Evolutionary conservation across 2,329 filamentous ascomycete genomes (phyloP).

Genomic region (Fonsecaea monophora): DNA sequence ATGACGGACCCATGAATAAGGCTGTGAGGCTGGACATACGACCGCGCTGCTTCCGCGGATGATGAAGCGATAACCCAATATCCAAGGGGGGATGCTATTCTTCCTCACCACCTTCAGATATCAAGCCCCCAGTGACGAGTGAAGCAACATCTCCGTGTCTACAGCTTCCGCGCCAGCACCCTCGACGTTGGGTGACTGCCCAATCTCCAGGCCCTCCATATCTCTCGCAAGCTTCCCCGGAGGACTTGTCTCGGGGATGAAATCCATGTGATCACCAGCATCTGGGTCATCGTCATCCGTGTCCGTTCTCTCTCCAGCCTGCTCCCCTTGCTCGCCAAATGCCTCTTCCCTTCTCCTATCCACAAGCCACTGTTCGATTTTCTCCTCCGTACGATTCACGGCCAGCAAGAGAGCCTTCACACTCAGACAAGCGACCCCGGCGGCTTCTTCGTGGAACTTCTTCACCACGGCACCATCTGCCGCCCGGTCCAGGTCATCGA

Average conservation of each 20-base stretch:
- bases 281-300: neutral
- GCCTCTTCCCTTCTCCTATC: slow-evolving; percentile 45
- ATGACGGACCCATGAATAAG: slow-evolving; percentile 31
- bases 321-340: slow-evolving; percentile 12
- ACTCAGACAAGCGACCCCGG: slow-evolving; percentile 58
- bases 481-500: slow-evolving; percentile 51
- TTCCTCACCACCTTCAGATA: neutral
- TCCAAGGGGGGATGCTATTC: neutral
- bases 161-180: slow-evolving; percentile 95
- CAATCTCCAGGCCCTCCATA: slow-evolving; percentile 24
- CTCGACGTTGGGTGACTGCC: slow-evolving; percentile 51
- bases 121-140: neutral
- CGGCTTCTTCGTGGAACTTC: slow-evolving; percentile 60
- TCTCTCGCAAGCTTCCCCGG: slow-evolving; percentile 23
- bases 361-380: slow-evolving; percentile 50
- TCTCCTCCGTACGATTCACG: slow-evolving; percentile 59
- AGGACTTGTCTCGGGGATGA: slow-evolving; percentile 26
- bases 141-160: slow-evolving; percentile 52
- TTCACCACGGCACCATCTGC: slow-evolving; percentile 47
- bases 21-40: neutral
- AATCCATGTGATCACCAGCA: slow-evolving; percentile 3
- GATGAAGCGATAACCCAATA: neutral
- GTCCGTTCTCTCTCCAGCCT: neutral
- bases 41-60: neutral
- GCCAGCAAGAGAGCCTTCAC: slow-evolving; percentile 58